Percentiles rank a stretch among this genome's conserved stretches.
Evolutionary conservation across 2,329 filamentous ascomycete genomes (phyloP).

Genomic region (Paracorniculantispora psalliotae): DNA sequence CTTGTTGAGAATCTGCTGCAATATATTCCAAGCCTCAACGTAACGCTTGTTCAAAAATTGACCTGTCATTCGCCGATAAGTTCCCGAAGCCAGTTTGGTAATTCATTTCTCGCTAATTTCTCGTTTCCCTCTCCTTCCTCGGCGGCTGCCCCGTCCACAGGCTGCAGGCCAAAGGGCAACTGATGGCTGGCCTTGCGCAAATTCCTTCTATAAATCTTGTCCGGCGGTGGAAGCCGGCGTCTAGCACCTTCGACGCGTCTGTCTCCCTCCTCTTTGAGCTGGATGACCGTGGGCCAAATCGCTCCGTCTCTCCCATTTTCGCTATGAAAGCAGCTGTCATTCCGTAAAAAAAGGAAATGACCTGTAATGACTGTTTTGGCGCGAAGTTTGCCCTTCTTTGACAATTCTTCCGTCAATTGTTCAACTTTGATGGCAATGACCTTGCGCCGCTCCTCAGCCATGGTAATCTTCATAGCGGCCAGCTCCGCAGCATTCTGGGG

Average conservation of each 20-base stretch:
- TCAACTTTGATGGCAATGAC: conserved; percentile 9
- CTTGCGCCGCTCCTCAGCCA: conserved; percentile 4
- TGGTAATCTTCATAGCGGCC: neutral
- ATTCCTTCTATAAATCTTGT: neutral
- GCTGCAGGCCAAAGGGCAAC: neutral
- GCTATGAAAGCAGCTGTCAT: neutral
- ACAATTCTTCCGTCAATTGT: conserved; percentile 2
- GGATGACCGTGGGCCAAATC: conserved; percentile 8
- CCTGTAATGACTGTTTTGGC: neutral
- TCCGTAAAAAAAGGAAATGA: neutral
- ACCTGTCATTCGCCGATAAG: neutral
- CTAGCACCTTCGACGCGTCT: neutral
- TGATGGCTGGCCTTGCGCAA: neutral
- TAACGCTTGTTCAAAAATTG: neutral
- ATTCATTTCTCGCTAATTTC: neutral
- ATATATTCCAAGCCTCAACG: neutral
- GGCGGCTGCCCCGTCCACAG: neutral
- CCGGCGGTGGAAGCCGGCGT: neutral
- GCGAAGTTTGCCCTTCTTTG: neutral
- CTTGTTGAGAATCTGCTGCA: neutral
- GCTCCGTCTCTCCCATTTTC: neutral
- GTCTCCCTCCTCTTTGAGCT: conserved; percentile 11
- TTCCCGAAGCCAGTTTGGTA: conserved; percentile 4
- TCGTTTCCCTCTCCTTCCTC: neutral
- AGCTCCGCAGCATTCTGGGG: conserved; percentile 17